Base-by-base conservation (phyloP, 805 yeast genomes). In the Cyberlindnera amylophila region DNA sequence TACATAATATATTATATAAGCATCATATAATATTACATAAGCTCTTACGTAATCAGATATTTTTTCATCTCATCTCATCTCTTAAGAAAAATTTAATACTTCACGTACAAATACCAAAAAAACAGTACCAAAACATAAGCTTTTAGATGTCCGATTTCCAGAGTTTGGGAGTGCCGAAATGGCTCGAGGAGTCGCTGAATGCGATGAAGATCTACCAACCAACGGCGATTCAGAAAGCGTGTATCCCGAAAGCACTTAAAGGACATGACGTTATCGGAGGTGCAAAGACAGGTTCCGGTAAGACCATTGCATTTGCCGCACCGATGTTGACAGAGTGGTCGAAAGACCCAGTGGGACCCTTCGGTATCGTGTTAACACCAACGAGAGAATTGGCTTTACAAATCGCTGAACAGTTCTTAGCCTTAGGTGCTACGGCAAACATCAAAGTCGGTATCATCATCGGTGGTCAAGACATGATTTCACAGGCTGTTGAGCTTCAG, bases 251-350 rank as follows among this genome's bases (percentile, higher is more conserved):
- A 43, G 86, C 93, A 44, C 60, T 93, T 30, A 71, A 70, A 32
- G 66, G 95, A 7, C 75, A 81, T 52, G 96, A 90, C 62, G 90
- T 96, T 65, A 91, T 93, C 39, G 99, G 99, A 39, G 99, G 99
- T 33, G 99, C 99, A 26, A 86, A 86, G 62, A 93, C 99, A 0
- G 99, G 99, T 65, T 83, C 95, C 14, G 99, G 99, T 75, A 93
- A 93, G 61, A 93, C 99, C 2, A 81, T 93, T 17, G 96, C 98
- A 1, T 93, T 93, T 72, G 98, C 91, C 1, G 95, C 88, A n/a
- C 99, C 99, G 2, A 91, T 93, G 87, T 69, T 93, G 42, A 79
- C 95, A 1, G 74, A 83, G 57, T 93, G 98, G 96, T 86, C 97
- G 0, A 85, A 82, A 51, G 98, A 93, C 61, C 99, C 99, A 1